phyloP scores from a whole-genome alignment of 768 basidiomycete genomes.

The Dioszegia crocea region DNA sequence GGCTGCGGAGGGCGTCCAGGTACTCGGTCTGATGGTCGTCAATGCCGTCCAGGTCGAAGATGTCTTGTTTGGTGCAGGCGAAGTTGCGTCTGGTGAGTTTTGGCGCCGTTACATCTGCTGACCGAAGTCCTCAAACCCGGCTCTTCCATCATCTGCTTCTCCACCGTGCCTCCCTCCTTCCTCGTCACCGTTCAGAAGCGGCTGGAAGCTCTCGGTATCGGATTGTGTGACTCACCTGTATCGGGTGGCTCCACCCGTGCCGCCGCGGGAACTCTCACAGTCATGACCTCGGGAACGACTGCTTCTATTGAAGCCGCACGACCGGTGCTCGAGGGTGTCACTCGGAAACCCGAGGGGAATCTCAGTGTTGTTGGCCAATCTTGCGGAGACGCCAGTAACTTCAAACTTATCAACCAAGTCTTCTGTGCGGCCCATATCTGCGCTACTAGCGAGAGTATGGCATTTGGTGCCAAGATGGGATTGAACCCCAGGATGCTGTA shows the following conservation, averaged over 20 bases:
- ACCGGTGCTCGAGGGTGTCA: constrained; percentile 35
- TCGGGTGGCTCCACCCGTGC: constrained; percentile 43
- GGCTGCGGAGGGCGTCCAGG: constrained; percentile 29
- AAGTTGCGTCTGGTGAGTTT: constrained; percentile 26
- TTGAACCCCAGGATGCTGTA: constrained; percentile 36
- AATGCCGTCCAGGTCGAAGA: constrained; percentile 41
- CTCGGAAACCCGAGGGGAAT: constrained; percentile 22
- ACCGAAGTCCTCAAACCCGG: constrained; percentile 27
- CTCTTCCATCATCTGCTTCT: constrained; percentile 39
- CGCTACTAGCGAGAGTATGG: constrained; percentile 33
- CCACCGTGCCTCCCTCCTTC: constrained; percentile 40
- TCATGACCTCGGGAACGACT: constrained; percentile 37
- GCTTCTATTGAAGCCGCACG: constrained; percentile 20
- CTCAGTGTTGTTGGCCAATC: constrained; percentile 30
- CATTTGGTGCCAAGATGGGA: constrained; percentile 30
- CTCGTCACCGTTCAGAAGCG: constrained; percentile 21
- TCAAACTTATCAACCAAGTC: constrained; percentile 47
- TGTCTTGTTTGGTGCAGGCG: constrained; percentile 25
- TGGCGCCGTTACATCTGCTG: background rate
- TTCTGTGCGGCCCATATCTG: constrained; percentile 38
- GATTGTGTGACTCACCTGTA: constrained; percentile 39
- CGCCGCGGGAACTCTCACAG: constrained; percentile 30
- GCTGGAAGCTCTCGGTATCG: constrained; percentile 36
- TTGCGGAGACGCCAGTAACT: constrained; percentile 34
- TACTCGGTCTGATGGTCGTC: constrained; percentile 45